Percentiles rank a stretch among this genome's conserved stretches.
These are phyloP conservation scores for Mucor indicus DNA, from an alignment of 371 early-diverging fungal species.

Conservation along the genomic window DNA sequence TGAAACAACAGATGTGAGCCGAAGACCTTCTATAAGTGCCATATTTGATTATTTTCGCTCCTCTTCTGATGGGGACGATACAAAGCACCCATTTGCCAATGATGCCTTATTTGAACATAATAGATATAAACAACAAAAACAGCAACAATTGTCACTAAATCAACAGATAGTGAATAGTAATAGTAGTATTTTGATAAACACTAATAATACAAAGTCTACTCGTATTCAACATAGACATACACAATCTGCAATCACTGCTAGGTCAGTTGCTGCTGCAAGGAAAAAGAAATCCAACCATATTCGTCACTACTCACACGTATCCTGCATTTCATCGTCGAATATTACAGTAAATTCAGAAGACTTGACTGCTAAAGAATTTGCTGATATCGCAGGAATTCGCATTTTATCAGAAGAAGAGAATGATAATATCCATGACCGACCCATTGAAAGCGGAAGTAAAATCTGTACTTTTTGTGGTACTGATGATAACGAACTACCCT, in stretches of 20 bases:
- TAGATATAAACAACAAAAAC: slow-evolving; percentile 17
- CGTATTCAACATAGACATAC: slow-evolving; percentile 11
- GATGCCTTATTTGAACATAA: slow-evolving; percentile 20
- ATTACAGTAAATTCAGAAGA: slow-evolving; percentile 49
- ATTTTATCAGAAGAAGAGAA: slow-evolving; percentile 37
- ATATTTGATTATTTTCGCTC: too few relatives aligned
- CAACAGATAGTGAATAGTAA: too few relatives aligned
- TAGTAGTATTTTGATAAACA: background rate
- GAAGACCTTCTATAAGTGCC: too few relatives aligned
- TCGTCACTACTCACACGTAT: slow-evolving; percentile 38
- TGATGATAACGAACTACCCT: slow-evolving; percentile 1
- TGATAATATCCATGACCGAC: background rate
- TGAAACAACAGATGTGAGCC: too few relatives aligned
- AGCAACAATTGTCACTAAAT: too few relatives aligned
- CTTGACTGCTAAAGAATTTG: slow-evolving; percentile 48
- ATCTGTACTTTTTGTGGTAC: slow-evolving; percentile 14
- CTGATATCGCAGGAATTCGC: slow-evolving; percentile 42
- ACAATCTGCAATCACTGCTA: slow-evolving; percentile 8
- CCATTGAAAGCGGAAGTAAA: background rate
- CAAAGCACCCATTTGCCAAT: slow-evolving; percentile 8
- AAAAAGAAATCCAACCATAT: slow-evolving; percentile 17
- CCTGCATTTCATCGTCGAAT: slow-evolving; percentile 34
- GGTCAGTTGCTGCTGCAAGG: background rate
- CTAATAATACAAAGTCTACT: background rate
- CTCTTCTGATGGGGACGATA: too few relatives aligned